Evolutionary conservation across 495 filamentous ascomycete species (phyloP).

Genomic region (Sporormia fimetaria): DNA sequence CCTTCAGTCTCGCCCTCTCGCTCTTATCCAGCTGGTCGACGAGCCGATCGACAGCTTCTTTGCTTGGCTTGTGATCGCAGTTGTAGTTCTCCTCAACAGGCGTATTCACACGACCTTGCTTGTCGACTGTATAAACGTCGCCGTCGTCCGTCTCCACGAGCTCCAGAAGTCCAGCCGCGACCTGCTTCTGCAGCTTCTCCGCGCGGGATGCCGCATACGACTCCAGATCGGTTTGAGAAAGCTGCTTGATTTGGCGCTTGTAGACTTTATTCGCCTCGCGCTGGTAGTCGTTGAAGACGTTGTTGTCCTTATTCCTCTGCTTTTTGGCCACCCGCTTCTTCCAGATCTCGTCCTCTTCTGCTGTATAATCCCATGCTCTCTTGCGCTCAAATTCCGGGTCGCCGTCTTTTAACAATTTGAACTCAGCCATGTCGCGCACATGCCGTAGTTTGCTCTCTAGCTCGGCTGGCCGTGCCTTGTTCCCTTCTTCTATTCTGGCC

Average conservation of each 20-base stretch:
- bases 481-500: conserved; percentile 53
- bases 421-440: conserved; percentile 73
- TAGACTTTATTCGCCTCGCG: conserved; percentile 85
- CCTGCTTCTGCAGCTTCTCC: conserved; percentile 71
- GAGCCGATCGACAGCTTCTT: conserved; percentile 79
- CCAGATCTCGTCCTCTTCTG: conserved; percentile 89
- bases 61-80: conserved; percentile 75
- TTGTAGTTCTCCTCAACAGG: conserved; percentile 73
- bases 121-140: conserved; percentile 87
- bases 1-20: conserved; percentile 74
- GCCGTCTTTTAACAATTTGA: conserved; percentile 85
- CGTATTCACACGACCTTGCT: conserved; percentile 78
- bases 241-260: conserved; percentile 71
- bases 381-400: conserved; percentile 95
- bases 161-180: conserved; percentile 65
- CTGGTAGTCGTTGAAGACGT: conserved; percentile 81
- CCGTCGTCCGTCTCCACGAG: conserved; percentile 91
- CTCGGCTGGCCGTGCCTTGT: conserved; percentile 44
- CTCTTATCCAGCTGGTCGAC: conserved; percentile 79
- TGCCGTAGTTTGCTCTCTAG: conserved; percentile 61
- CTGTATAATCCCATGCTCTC: conserved; percentile 95
- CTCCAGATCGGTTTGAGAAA: conserved; percentile 50
- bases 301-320: conserved; percentile 66
- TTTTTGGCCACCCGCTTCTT: conserved; percentile 83
- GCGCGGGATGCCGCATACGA: conserved; percentile 76